A percentile compares a stretch with the other conserved stretches of the same genome.
These are phyloP conservation scores for Puccinia brachypodii DNA, from an alignment of 1,284 basidiomycete species.

Conservation along the genomic window DNA sequence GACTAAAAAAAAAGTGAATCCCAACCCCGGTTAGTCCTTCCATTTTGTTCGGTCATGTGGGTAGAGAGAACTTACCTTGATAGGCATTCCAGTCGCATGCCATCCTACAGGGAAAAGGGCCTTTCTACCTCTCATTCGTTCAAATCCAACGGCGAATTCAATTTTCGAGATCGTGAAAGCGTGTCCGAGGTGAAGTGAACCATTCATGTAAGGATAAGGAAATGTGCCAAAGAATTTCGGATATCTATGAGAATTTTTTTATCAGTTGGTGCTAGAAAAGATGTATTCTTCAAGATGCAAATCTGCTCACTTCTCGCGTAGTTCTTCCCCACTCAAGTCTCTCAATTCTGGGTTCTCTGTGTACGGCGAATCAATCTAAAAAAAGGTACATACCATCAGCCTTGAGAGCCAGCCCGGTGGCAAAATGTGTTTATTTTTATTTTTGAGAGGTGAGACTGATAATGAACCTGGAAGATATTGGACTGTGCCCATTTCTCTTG, in stretches of 20 bases:
- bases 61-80: constrained; percentile 70
- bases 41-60: background rate
- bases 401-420: background rate
- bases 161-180: constrained; percentile 98
- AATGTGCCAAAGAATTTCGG: constrained; percentile 47
- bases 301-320: constrained; percentile 33
- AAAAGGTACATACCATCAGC: background rate
- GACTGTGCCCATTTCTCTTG: constrained; percentile 35
- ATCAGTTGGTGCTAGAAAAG: background rate
- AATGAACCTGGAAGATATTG: constrained; percentile 22
- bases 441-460: background rate
- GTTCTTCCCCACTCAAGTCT: constrained; percentile 31
- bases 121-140: constrained; percentile 91
- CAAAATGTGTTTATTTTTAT: background rate
- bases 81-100: constrained; percentile 97
- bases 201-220: constrained; percentile 82
- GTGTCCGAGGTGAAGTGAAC: constrained; percentile 93
- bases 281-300: background rate
- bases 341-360: constrained; percentile 22
- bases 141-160: constrained; percentile 93
- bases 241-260: constrained; percentile 16
- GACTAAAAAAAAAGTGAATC: constrained; percentile 59
- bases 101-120: constrained; percentile 94
- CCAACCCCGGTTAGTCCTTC: no score
- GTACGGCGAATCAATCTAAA: constrained; percentile 40